phyloP scores from a whole-genome alignment of 108 stramenopile species.

The Ochromonas danica region DNA sequence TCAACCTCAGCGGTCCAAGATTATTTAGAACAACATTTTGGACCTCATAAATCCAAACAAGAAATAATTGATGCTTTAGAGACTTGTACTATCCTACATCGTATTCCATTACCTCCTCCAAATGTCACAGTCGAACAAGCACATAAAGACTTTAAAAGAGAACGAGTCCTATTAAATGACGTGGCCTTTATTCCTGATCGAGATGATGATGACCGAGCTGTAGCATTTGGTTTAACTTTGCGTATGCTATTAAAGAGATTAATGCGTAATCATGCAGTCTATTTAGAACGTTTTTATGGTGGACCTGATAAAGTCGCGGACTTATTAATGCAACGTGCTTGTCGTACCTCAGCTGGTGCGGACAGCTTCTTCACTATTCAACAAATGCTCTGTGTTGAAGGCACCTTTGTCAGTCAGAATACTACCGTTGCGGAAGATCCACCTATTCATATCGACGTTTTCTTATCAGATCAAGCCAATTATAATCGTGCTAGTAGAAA shows the following conservation, averaged over 20 bases:
- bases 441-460: constrained; percentile 4
- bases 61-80: neutral
- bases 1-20: neutral
- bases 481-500: no score
- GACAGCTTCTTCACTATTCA: constrained; percentile 4
- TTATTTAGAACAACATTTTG: neutral
- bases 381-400: constrained; percentile 8
- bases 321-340: constrained; percentile 6
- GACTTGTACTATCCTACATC: neutral
- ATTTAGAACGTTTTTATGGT: neutral
- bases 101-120: neutral
- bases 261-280: neutral
- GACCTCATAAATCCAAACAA: neutral
- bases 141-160: neutral
- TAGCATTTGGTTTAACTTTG: neutral
- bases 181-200: neutral
- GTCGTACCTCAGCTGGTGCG: constrained; percentile 9
- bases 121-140: constrained; percentile 1
- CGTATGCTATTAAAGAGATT: neutral
- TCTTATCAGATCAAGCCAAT: no score
- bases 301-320: neutral
- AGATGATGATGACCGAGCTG: neutral
- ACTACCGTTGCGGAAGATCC: neutral
- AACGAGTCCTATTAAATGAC: neutral
- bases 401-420: constrained; percentile 10